phyloP scores from a whole-genome alignment of 2,329 filamentous ascomycete species.

The Calonectria pseudoreteaudii region DNA sequence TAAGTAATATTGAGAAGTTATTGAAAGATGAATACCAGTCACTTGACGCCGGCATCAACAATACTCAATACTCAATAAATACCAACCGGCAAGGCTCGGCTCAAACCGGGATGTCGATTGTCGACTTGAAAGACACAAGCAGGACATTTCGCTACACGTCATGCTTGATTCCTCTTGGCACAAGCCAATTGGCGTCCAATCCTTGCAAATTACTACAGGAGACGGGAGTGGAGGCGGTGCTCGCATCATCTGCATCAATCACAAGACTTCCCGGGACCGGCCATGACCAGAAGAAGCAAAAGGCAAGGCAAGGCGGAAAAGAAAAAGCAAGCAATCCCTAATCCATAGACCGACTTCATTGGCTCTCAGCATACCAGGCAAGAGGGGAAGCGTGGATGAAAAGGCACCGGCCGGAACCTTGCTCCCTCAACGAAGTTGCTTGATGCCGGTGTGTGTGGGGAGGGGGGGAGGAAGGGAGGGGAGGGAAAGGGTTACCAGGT shows the following conservation, averaged over 20 bases:
- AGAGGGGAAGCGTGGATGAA: neutral
- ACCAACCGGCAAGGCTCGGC: neutral
- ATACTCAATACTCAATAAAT: slow-evolving; percentile 8
- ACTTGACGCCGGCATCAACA: neutral
- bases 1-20: neutral
- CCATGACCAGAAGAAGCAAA: neutral
- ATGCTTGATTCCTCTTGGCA: neutral
- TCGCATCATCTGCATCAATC: neutral
- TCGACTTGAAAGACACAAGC: neutral
- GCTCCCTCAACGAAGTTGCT: neutral
- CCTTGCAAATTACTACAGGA: neutral
- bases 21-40: neutral
- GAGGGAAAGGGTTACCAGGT: neutral
- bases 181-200: neutral
- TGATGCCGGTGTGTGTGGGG: slow-evolving; percentile 21
- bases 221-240: neutral
- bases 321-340: neutral
- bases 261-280: neutral
- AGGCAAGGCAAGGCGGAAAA: too few species aligned
- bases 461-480: neutral
- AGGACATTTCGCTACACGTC: neutral
- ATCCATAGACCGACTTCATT: neutral
- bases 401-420: slow-evolving; percentile 1
- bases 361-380: neutral
- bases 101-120: slow-evolving; percentile 14